Conservation (phyloP, 768 basidiomycete genomes). For the Kwoniella dejecticola region DNA sequence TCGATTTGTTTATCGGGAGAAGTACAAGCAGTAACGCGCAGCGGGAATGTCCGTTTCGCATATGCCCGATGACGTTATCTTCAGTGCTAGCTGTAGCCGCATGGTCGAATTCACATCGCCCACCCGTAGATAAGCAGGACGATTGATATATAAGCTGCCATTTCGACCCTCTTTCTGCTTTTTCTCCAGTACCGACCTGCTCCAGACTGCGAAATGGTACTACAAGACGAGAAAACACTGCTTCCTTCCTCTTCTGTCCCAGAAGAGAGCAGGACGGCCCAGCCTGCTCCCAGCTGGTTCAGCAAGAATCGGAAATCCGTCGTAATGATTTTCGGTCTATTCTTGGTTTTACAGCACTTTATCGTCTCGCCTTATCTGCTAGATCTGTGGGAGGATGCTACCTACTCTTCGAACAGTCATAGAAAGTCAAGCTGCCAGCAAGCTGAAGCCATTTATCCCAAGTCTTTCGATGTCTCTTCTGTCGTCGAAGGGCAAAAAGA, state of each 20-base stretch:
- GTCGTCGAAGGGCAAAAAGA: conserved; percentile 30
- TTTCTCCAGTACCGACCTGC: too few relatives aligned
- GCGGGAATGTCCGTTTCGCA: conserved; percentile 7
- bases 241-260: conserved; percentile 16
- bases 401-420: neutral
- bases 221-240: conserved; percentile 14
- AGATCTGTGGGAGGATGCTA: conserved; percentile 1
- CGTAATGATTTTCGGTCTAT: conserved; percentile 9
- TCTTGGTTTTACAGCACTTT: conserved; percentile 13
- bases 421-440: conserved; percentile 28
- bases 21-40: neutral
- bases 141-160: too few relatives aligned
- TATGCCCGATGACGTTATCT: conserved; percentile 12
- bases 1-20: neutral
- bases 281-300: conserved; percentile 6
- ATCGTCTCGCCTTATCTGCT: conserved; percentile 1
- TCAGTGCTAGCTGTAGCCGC: too few relatives aligned
- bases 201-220: neutral
- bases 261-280: neutral
- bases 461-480: conserved; percentile 28
- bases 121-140: too few relatives aligned
- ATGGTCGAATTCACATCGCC: too few relatives aligned
- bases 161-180: too few relatives aligned
- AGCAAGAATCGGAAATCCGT: conserved; percentile 15
- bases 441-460: conserved; percentile 29